Base-by-base conservation (phyloP, 2,329 filamentous ascomycete species). In the Apiospora malaysiana region DNA sequence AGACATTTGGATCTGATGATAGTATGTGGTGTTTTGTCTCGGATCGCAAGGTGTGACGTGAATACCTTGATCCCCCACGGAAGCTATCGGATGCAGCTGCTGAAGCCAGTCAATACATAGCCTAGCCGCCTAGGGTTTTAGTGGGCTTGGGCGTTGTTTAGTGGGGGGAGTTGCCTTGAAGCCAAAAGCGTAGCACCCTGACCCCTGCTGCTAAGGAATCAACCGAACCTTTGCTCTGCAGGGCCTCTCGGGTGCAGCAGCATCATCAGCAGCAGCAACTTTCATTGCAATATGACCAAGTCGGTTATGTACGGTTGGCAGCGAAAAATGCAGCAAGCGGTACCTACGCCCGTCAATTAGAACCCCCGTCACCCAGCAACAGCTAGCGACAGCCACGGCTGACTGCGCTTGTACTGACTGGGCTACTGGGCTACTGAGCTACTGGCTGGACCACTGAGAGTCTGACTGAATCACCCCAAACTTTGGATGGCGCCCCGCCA, bases 11-110 rank as follows among this genome's bases (percentile, higher is more conserved):
- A 32, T 32, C 32, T 16, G 42, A 16, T 45, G 42, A 45, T 45
- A 18, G 42, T 45, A 16, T 45, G 42, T 59, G 51, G 32, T 59
- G 51, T 59, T 59, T 59, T 59, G 25, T 16, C 10, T 45, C 5
- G 4, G 4, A 16, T 45, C 32, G 32, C 6, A 32, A 32, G 51
- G 25, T 14, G 12, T 27, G 27, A 59, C 27, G 51, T 37, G 51
- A 32, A 32, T 32, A 6, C 32, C 32, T 59, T 25, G 32, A 32
- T 59, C 51, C 51, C 51, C 51, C 51, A 32, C 51, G 51, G 51
- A 59, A 59, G 25, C 51, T 59, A 59, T 59, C 51, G 51, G 51
- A 59, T 59, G 25, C 51, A 59, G 25, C 51, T 59, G 51, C 27
- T 37, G 7, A 10, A 8, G 25, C 16, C 25, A 21, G 51, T 37